Conservation (phyloP, 83 land plant genomes). For the Picea mariana region DNA sequence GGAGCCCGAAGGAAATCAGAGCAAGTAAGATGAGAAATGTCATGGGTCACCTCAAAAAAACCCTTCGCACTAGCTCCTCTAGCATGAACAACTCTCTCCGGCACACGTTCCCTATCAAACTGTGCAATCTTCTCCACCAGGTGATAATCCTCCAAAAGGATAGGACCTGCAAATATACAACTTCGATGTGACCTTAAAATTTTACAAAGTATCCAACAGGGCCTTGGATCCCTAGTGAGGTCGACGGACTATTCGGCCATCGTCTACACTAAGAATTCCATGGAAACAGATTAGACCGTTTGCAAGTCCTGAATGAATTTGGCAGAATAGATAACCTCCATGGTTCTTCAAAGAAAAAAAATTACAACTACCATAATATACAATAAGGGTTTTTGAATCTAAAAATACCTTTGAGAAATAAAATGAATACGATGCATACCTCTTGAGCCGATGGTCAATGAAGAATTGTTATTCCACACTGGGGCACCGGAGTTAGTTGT, state of each 20-base stretch:
- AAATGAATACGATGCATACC: slow-evolving; percentile 4
- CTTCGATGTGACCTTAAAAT: too few relatives aligned
- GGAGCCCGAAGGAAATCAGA: slow-evolving; percentile 96
- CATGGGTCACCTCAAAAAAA: slow-evolving; percentile 75
- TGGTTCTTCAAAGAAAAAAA: too few relatives aligned
- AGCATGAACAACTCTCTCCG: slow-evolving; percentile 63
- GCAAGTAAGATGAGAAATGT: slow-evolving; percentile 82
- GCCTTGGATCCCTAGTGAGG: too few relatives aligned
- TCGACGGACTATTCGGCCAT: too few relatives aligned
- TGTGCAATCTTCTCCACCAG: slow-evolving; percentile 56
- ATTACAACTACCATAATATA: too few relatives aligned
- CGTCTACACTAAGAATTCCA: too few relatives aligned
- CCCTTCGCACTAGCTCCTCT: slow-evolving; percentile 58
- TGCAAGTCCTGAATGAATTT: too few relatives aligned
- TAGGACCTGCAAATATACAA: slow-evolving; percentile 31
- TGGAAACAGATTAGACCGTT: too few relatives aligned
- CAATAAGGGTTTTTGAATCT: too few relatives aligned
- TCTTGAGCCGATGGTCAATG: slow-evolving; percentile 65
- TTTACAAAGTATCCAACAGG: too few relatives aligned
- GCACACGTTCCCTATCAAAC: slow-evolving; percentile 60
- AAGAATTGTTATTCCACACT: slow-evolving; percentile 88
- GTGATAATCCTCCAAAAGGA: slow-evolving; percentile 59
- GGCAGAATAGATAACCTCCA: too few relatives aligned
- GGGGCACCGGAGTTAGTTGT: slow-evolving; percentile 91
- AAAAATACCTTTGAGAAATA: too few relatives aligned